These are phyloP conservation scores for Rhododendron williamsianum DNA, from an alignment of 148 eudicot genomes.

Conservation along the genomic window DNA sequence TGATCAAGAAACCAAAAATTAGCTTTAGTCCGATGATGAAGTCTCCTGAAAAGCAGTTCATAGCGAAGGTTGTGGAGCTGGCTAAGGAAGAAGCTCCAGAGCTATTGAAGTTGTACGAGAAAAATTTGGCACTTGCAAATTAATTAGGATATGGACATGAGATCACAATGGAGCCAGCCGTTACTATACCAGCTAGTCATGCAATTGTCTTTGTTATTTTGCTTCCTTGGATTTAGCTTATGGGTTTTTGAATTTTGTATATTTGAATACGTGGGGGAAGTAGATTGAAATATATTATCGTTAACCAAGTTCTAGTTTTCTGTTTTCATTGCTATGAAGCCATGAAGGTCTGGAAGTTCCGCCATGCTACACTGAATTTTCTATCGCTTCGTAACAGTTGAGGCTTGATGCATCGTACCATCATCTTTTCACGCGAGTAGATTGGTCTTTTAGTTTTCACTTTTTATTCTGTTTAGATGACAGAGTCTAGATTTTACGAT, in stretches of 20 bases:
- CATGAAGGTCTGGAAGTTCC: too few species aligned
- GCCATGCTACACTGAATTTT: too few species aligned
- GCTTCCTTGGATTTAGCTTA: not conserved
- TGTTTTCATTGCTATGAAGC: too few species aligned
- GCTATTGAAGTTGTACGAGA: constrained; percentile 16
- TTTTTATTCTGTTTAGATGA: not conserved
- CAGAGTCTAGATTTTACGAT: not conserved
- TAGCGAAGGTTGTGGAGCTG: not conserved
- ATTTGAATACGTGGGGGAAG: too few species aligned
- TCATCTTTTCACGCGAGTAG: not conserved
- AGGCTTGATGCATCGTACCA: too few species aligned
- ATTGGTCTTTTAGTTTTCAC: not conserved
- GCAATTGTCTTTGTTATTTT: not conserved
- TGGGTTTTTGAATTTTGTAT: too few species aligned
- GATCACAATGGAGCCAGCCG: not conserved
- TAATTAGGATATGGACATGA: not conserved
- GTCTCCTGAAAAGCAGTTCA: not conserved
- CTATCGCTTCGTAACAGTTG: too few species aligned
- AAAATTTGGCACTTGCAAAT: not conserved
- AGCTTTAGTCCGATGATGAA: not conserved
- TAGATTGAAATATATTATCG: too few species aligned
- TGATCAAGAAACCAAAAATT: not conserved
- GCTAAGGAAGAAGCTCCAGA: constrained; percentile 14
- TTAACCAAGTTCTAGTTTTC: too few species aligned
- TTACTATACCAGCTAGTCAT: not conserved